Evolutionary conservation across 2,329 filamentous ascomycete species (phyloP), one percentile per base, ranked within the genome.

Genomic region (Atkinsonella texensis): DNA sequence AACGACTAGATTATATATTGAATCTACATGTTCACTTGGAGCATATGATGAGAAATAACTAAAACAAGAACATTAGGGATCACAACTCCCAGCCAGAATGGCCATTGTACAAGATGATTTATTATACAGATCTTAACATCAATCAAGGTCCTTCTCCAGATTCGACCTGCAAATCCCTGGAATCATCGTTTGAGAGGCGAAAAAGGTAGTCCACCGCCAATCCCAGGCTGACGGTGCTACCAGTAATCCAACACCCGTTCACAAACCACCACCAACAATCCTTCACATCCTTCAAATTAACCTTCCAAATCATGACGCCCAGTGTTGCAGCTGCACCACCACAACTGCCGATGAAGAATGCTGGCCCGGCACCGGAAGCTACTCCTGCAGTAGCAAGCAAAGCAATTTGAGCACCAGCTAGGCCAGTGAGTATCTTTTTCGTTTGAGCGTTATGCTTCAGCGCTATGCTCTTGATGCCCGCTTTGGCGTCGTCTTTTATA

Each of bases 391-490:
- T 82, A 3, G 79, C 80, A 38, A 95, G 72, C 13, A 93, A 68
- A 2, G 76, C 77, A 12, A 91, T 69, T 65, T 94, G 88, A 8
- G 78, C 72, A 1, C 76, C 73, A 3, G 84, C 87, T 35, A 93
- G 70, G 0, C 83, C 85, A 1, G 79, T 78, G 52, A 95, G 68
- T 9, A 94, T 81, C 49, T 80, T 71, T 67, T 93, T 94, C 1
- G 87, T 90, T 55, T 89, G 77, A 5, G 78, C 74, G 55, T 87
- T 84, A 59, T 94, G 87, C 63, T 85, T 84, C 40, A 94, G 72
- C 1, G 86, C 89, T 59, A 94, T 93, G 61, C 84, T 88, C 72
- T 91, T 94, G 69, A 95, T 93, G 9, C 89, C 89, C 0, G 84
- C 88, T 66, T 89, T 89, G 55, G 75, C 81, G 62, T 95, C 89